phyloP scores from a whole-genome alignment of 2,329 filamentous ascomycete species.

The Aureobasidium sp. region DNA sequence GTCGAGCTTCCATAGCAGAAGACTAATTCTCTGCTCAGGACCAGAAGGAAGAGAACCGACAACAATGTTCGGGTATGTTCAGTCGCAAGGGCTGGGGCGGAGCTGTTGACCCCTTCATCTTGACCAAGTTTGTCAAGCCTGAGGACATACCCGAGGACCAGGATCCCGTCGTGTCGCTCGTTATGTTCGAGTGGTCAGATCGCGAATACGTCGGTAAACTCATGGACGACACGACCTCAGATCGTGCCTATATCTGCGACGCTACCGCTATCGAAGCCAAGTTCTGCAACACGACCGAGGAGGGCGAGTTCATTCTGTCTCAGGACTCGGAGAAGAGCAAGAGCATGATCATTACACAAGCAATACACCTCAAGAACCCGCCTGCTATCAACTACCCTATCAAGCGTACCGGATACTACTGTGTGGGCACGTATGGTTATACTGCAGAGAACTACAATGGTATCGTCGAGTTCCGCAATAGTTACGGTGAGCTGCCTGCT shows the following conservation, averaged over 20 bases:
- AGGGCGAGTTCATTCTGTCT: conserved; percentile 76
- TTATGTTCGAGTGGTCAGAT: conserved; percentile 94
- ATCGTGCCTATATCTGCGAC: conserved; percentile 69
- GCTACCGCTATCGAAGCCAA: conserved; percentile 57
- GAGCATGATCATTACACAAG: conserved; percentile 67
- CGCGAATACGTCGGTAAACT: conserved; percentile 66
- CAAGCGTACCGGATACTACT: conserved; percentile 92
- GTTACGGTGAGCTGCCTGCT: conserved; percentile 90
- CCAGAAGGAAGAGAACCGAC: conserved; percentile 64
- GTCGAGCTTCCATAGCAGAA: neutral
- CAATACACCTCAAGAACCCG: conserved; percentile 71
- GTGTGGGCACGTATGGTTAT: conserved; percentile 70
- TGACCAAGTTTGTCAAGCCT: conserved; percentile 64
- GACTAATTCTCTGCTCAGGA: conserved; percentile 38
- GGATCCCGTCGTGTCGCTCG: conserved; percentile 70
- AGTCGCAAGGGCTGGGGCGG: conserved; percentile 83
- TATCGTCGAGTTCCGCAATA: conserved; percentile 86
- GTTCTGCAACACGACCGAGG: conserved; percentile 66
- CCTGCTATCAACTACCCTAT: conserved; percentile 72
- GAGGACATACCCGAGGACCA: conserved; percentile 47
- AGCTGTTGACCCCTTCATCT: conserved; percentile 78
- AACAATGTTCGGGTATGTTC: conserved; percentile 93
- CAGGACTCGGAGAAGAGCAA: conserved; percentile 64
- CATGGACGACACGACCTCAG: conserved; percentile 30
- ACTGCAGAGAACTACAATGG: conserved; percentile 63